These are phyloP conservation scores for Trichoderma hamatum DNA, from an alignment of 2,329 filamentous ascomycete species.

Conservation along the genomic window DNA sequence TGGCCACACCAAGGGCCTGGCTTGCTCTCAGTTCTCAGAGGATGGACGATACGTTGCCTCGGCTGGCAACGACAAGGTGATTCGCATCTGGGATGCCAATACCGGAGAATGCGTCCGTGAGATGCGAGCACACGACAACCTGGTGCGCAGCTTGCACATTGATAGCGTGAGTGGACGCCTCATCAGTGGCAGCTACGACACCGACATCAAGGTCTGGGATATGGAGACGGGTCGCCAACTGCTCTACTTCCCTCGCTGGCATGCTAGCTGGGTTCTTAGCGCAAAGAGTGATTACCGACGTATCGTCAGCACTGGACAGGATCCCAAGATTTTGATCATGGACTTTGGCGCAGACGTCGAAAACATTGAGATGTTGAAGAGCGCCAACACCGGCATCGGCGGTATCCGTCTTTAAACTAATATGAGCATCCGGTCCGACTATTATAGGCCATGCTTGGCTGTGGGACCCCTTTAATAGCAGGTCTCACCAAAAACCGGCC, in stretches of 20 bases:
- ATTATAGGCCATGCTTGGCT: constrained; percentile 10
- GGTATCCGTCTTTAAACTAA: constrained; percentile 36
- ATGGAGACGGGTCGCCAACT: constrained; percentile 77
- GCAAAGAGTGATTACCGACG: constrained; percentile 95
- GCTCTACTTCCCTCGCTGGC: constrained; percentile 90
- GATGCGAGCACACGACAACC: constrained; percentile 78
- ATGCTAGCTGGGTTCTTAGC: constrained; percentile 92
- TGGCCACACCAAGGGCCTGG: constrained; percentile 89
- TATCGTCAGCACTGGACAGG: constrained; percentile 93
- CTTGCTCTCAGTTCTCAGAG: constrained; percentile 94
- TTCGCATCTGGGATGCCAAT: constrained; percentile 93
- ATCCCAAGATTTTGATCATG: constrained; percentile 88
- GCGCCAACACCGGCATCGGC: constrained; percentile 32
- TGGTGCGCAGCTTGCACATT: constrained; percentile 89
- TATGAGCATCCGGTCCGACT: constrained; percentile 27
- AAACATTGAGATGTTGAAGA: constrained; percentile 63
- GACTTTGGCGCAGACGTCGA: constrained; percentile 75
- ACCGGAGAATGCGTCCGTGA: constrained; percentile 82
- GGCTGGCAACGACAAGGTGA: constrained; percentile 92
- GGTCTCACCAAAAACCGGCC: constrained; percentile 8
- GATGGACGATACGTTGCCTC: constrained; percentile 93
- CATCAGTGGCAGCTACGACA: constrained; percentile 91
- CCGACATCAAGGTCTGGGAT: constrained; percentile 93
- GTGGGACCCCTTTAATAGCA: constrained; percentile 18
- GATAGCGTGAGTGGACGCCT: constrained; percentile 85